Percentiles rank a stretch among this genome's conserved stretches.
Evolutionary conservation across 1,284 basidiomycete genomes (phyloP).

Genomic region (Moesziomyces antarcticus): DNA sequence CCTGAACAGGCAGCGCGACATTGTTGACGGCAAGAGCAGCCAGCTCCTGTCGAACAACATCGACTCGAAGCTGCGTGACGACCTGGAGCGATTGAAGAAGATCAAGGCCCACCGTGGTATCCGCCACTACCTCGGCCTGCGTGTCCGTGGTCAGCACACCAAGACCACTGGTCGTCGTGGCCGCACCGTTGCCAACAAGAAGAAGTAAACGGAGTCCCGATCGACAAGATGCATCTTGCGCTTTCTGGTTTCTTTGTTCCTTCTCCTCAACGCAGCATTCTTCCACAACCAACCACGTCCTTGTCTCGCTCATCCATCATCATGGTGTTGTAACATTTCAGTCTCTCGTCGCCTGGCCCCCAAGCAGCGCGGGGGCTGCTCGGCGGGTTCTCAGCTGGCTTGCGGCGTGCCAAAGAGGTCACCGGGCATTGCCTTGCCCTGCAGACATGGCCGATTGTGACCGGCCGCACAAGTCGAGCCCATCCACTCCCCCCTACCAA

Average conservation of each 20-base stretch:
- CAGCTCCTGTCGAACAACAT: conserved; percentile 97
- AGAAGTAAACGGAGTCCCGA: conserved; percentile 60
- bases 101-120: conserved; percentile 98
- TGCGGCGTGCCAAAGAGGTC: conserved; percentile 10
- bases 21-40: conserved; percentile 94
- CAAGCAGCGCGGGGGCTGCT: conserved; percentile 34
- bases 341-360: conserved; percentile 12
- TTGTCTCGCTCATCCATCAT: conserved; percentile 29
- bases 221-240: background rate
- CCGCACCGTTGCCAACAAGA: conserved; percentile 67
- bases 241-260: conserved; percentile 11
- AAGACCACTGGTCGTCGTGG: conserved; percentile 88
- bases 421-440: background rate
- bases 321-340: conserved; percentile 49
- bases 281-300: conserved; percentile 12
- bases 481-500: conserved; percentile 31
- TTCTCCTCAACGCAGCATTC: conserved; percentile 34
- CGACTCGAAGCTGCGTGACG: conserved; percentile 98
- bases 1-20: conserved; percentile 98
- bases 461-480: conserved; percentile 21
- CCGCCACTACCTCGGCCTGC: conserved; percentile 95
- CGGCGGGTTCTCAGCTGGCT: conserved; percentile 14
- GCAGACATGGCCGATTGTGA: background rate
- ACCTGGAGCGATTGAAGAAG: conserved; percentile 99
- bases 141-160: conserved; percentile 93